These are phyloP conservation scores for Theileria parva DNA, from an alignment of 169 alveolate species.

Conservation along the genomic window DNA sequence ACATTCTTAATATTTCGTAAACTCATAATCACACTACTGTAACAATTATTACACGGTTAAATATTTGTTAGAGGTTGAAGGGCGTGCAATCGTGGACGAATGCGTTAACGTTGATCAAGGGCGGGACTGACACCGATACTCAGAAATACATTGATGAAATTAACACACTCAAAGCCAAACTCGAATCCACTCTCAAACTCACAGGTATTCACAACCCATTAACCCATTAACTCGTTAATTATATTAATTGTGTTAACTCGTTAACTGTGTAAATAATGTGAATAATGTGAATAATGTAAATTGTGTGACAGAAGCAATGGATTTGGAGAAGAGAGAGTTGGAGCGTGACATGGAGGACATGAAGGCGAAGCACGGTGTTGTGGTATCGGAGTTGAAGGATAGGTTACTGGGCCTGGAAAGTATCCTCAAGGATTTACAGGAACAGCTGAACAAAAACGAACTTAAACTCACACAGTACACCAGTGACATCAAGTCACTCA, in stretches of 20 bases:
- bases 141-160: constrained; percentile 39
- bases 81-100: constrained; percentile 43
- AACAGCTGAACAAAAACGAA: constrained; percentile 19
- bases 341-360: constrained; percentile 38
- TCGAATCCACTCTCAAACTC: constrained; percentile 37
- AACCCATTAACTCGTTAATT: too few relatives aligned
- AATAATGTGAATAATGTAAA: too few relatives aligned
- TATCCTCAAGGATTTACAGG: constrained; percentile 56
- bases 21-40: too few relatives aligned
- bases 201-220: constrained; percentile 22
- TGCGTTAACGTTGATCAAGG: constrained; percentile 1
- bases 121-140: background rate
- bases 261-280: too few relatives aligned
- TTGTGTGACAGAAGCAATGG: constrained; percentile 24
- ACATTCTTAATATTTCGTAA: too few relatives aligned
- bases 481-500: constrained; percentile 26
- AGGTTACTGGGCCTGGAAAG: constrained; percentile 51
- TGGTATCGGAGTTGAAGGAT: constrained; percentile 54
- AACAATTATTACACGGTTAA: background rate
- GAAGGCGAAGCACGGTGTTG: constrained; percentile 33
- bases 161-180: constrained; percentile 39
- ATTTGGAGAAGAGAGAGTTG: constrained; percentile 6
- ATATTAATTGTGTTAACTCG: background rate
- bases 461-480: constrained; percentile 12
- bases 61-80: background rate